Evolutionary conservation across 2,329 filamentous ascomycete genomes (phyloP).

Genomic region (Penicillium palitans): DNA sequence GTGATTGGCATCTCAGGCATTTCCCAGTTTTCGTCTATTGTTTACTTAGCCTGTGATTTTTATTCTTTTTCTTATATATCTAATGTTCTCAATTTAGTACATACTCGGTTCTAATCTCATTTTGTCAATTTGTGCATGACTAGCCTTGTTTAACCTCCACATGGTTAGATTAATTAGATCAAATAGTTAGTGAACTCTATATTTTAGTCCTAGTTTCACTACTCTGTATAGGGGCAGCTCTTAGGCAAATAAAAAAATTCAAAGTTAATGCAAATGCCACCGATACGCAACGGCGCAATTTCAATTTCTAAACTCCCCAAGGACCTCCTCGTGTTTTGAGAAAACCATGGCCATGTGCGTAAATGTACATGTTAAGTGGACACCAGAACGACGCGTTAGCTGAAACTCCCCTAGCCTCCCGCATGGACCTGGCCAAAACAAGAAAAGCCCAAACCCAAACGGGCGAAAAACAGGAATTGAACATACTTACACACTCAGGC

Average conservation of each 20-base stretch:
- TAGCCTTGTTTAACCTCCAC: background rate
- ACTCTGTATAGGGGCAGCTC: no score
- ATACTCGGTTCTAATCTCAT: constrained; percentile 8
- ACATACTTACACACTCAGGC: background rate
- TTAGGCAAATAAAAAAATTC: no score
- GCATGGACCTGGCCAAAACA: background rate
- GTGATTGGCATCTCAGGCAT: constrained; percentile 10
- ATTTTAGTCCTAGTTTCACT: no score
- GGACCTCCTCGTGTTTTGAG: no score
- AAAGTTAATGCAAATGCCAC: no score
- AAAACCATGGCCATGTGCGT: background rate
- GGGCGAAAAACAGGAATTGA: background rate
- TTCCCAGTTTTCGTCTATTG: background rate
- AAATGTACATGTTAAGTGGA: background rate
- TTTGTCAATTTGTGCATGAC: background rate
- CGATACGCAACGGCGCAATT: no score
- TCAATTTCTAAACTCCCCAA: no score
- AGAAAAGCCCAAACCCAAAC: background rate
- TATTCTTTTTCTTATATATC: constrained; percentile 1
- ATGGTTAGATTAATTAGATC: no score
- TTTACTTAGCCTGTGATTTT: constrained; percentile 12
- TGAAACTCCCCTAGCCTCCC: background rate
- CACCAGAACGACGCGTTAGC: background rate
- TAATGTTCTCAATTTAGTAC: constrained; percentile 12
- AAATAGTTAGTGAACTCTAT: no score